These are phyloP conservation scores for Rhizoctonia solani DNA, from an alignment of 1,284 basidiomycete species.

Conservation along the genomic window DNA sequence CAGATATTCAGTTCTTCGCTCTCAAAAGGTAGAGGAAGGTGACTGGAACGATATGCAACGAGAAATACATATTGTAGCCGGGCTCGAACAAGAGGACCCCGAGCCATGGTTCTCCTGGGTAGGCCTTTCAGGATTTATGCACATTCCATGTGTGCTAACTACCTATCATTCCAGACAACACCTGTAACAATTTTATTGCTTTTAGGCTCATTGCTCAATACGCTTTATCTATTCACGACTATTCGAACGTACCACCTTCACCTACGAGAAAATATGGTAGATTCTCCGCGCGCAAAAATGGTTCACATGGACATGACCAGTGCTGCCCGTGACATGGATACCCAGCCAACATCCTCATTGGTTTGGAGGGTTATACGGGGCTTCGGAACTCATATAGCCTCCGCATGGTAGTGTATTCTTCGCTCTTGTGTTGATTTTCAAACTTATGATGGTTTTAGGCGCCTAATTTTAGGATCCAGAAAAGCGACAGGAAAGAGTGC, in stretches of 20 bases:
- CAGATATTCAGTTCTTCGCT: constrained; percentile 59
- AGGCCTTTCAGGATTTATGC: constrained; percentile 59
- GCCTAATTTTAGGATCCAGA: constrained; percentile 69
- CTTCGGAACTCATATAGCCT: constrained; percentile 55
- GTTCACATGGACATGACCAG: constrained; percentile 32
- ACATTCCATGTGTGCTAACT: constrained; percentile 53
- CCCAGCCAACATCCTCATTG: constrained; percentile 19
- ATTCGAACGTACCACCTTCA: constrained; percentile 45
- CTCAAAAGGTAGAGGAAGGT: constrained; percentile 61
- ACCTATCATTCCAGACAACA: constrained; percentile 56
- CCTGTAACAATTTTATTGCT: constrained; percentile 50
- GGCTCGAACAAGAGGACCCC: constrained; percentile 56
- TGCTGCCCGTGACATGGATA: constrained; percentile 29
- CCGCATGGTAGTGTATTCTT: constrained; percentile 38
- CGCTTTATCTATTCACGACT: constrained; percentile 43
- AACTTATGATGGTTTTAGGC: constrained; percentile 49
- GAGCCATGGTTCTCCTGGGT: constrained; percentile 82
- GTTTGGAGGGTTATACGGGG: constrained; percentile 53
- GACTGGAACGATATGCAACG: constrained; percentile 73
- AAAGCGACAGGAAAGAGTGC: constrained; percentile 50
- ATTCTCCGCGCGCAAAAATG: constrained; percentile 38
- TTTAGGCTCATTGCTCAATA: constrained; percentile 42
- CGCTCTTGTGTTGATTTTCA: background rate
- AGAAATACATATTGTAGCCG: constrained; percentile 42
- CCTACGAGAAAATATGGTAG: constrained; percentile 38